phyloP scores from a whole-genome alignment of 192 early-diverging fungal species.

The Diversispora eburnea region DNA sequence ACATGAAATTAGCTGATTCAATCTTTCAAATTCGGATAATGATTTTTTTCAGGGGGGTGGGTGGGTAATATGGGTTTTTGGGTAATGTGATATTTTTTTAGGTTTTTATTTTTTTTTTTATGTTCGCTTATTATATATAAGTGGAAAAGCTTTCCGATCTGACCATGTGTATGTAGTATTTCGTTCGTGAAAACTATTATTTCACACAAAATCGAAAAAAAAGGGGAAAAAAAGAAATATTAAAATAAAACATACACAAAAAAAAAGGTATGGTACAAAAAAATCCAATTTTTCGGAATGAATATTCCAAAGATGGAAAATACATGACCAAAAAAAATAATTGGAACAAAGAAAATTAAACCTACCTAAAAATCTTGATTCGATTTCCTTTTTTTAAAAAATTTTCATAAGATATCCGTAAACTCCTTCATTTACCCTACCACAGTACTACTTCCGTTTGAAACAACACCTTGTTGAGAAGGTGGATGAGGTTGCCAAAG shows the following conservation, averaged over 20 bases:
- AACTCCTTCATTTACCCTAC: neutral
- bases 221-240: neutral
- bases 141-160: too few relatives aligned
- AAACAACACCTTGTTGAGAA: neutral
- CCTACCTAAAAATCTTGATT: neutral
- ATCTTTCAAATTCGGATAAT: too few relatives aligned
- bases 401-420: neutral
- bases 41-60: too few relatives aligned
- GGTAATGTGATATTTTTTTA: too few relatives aligned
- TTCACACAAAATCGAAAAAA: too few relatives aligned
- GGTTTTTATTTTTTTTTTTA: too few relatives aligned
- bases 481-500: neutral
- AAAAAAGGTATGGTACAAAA: neutral
- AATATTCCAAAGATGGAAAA: neutral
- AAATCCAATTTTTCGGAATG: neutral
- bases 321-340: neutral
- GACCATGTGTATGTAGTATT: too few relatives aligned
- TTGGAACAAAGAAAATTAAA: neutral
- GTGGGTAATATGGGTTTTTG: too few relatives aligned
- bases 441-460: slow-evolving; percentile 19
- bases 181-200: too few relatives aligned
- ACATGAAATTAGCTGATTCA: too few relatives aligned
- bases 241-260: neutral
- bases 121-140: too few relatives aligned
- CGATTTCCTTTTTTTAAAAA: neutral